Evolutionary conservation across 2,329 filamentous ascomycete species (phyloP).

Genomic region (Lachnellula subtilissima): DNA sequence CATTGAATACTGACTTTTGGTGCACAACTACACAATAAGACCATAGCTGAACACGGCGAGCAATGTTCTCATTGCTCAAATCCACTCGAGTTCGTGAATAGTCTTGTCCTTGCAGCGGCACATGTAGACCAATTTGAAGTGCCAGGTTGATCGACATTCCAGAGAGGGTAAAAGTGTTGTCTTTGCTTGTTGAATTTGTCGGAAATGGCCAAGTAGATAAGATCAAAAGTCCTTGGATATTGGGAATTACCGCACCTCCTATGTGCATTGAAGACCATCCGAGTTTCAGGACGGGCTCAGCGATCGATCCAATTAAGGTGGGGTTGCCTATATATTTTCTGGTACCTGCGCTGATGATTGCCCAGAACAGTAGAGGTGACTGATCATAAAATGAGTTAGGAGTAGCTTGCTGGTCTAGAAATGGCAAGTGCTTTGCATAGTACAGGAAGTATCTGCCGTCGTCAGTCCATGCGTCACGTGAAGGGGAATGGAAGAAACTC

Average conservation of each 20-base stretch:
- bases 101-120: conserved; percentile 12
- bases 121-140: conserved; percentile 13
- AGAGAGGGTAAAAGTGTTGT: conserved; percentile 10
- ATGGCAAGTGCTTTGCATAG: conserved; percentile 10
- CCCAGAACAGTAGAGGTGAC: conserved; percentile 12
- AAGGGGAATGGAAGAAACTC: not conserved
- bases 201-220: conserved; percentile 12
- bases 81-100: conserved; percentile 10
- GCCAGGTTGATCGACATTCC: conserved; percentile 11
- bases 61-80: conserved; percentile 6
- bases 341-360: conserved; percentile 10
- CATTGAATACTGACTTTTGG: conserved; percentile 7
- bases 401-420: conserved; percentile 8
- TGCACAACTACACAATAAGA: conserved; percentile 11
- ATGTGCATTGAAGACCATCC: conserved; percentile 12
- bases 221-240: conserved; percentile 14
- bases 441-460: conserved; percentile 6
- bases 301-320: conserved; percentile 3
- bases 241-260: conserved; percentile 7
- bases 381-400: conserved; percentile 11
- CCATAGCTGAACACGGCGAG: conserved; percentile 8
- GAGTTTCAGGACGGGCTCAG: conserved; percentile 5
- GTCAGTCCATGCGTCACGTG: not conserved
- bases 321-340: conserved; percentile 7
- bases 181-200: conserved; percentile 9